phyloP scores from a whole-genome alignment of 306 rosid species.

The Adenanthera pavonina region DNA sequence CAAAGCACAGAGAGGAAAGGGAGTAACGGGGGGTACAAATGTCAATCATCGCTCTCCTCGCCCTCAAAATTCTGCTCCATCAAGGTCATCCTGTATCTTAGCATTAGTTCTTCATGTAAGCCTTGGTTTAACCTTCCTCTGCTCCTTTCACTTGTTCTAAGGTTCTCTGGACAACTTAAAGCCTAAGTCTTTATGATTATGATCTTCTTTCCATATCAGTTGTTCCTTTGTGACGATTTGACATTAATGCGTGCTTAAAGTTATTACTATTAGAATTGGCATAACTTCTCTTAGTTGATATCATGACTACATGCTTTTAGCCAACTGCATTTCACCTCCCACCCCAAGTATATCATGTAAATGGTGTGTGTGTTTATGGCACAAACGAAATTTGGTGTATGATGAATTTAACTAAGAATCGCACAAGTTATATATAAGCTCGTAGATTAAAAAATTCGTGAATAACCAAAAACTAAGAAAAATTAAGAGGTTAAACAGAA shows the following conservation, averaged over 20 bases:
- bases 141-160: constrained; percentile 7
- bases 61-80: background rate
- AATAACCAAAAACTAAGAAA: background rate
- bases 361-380: background rate
- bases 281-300: background rate
- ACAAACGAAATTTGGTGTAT: background rate
- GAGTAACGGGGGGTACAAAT: constrained; percentile 11
- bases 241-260: background rate
- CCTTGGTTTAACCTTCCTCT: constrained; percentile 19
- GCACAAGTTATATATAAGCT: background rate
- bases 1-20: constrained; percentile 27
- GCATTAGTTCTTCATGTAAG: constrained; percentile 6
- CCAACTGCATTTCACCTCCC: background rate
- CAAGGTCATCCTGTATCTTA: background rate
- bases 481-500: background rate
- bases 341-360: background rate
- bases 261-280: background rate
- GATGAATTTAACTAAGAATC: background rate
- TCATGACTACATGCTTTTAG: background rate
- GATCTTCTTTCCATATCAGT: background rate
- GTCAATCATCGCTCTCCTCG: background rate
- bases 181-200: background rate
- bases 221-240: background rate
- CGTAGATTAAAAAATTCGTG: background rate
- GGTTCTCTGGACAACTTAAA: background rate